phyloP scores from a whole-genome alignment of 108 stramenopile genomes.

The Stephanodiscus minutulus region DNA sequence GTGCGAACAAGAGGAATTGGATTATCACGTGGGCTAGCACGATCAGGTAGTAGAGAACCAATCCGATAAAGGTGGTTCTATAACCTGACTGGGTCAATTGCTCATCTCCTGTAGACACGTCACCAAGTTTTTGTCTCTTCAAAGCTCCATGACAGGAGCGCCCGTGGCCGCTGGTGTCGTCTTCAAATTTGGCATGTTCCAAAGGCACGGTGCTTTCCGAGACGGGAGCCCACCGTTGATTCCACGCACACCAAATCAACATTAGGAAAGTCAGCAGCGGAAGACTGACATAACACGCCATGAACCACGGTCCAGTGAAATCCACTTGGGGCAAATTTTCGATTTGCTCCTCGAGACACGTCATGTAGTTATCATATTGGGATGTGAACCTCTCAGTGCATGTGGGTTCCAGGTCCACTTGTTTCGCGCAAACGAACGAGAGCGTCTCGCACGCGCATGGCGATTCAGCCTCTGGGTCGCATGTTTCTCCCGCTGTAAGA shows the following conservation, averaged over 20 bases:
- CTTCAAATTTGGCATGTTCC: conserved; percentile 4
- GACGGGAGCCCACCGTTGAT: conserved; percentile 53
- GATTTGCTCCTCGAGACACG: conserved; percentile 35
- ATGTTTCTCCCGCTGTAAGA: conserved; percentile 25
- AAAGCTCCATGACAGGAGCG: neutral
- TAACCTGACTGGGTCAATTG: conserved; percentile 63
- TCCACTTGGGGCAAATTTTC: conserved; percentile 31
- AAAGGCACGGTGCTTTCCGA: conserved; percentile 37
- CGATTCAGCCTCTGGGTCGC: conserved; percentile 38
- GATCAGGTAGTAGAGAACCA: conserved; percentile 41
- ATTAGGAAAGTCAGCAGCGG: conserved; percentile 39
- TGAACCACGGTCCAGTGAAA: conserved; percentile 43
- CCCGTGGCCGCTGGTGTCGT: neutral
- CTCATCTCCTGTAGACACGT: neutral
- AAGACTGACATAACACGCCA: conserved; percentile 45
- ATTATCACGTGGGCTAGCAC: conserved; percentile 37
- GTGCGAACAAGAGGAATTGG: conserved; percentile 38
- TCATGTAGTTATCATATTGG: conserved; percentile 24
- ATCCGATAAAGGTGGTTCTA: conserved; percentile 48
- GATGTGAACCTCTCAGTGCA: conserved; percentile 22
- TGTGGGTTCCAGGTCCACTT: conserved; percentile 24
- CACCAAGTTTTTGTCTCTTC: neutral
- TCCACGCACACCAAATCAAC: conserved; percentile 56
- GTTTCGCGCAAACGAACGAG: conserved; percentile 25
- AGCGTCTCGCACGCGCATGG: conserved; percentile 27